A percentile compares a stretch with the other conserved stretches of the same genome.
Evolutionary conservation across 2,329 filamentous ascomycete genomes (phyloP).

Genomic region (Byssoonygena ceratinophila): DNA sequence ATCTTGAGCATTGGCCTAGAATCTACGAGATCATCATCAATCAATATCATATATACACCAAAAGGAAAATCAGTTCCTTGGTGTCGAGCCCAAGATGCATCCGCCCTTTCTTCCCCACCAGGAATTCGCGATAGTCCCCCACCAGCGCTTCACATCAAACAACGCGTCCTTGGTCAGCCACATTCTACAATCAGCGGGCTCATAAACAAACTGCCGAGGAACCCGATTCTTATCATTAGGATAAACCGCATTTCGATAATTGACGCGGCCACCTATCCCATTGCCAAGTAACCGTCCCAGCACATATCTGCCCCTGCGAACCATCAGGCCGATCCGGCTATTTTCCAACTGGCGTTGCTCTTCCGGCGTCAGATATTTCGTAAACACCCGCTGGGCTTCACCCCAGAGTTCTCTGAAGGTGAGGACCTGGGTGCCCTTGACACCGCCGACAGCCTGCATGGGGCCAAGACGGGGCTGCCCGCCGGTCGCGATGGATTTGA

Average conservation of each 20-base stretch:
- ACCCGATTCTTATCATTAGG: conserved; percentile 34
- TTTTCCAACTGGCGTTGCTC: conserved; percentile 9
- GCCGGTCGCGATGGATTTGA: conserved; percentile 50
- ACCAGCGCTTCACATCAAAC: conserved; percentile 42
- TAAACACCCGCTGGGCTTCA: conserved; percentile 7
- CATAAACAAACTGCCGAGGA: conserved; percentile 51
- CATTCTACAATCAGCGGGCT: conserved; percentile 51
- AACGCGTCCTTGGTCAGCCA: conserved; percentile 49
- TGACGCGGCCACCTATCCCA: conserved; percentile 30
- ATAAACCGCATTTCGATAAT: conserved; percentile 38
- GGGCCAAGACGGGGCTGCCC: conserved; percentile 45
- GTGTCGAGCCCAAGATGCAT: conserved; percentile 22
- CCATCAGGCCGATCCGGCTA: conserved; percentile 12
- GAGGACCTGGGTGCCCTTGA: conserved; percentile 42
- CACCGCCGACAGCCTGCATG: conserved; percentile 56
- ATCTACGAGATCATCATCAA: too few species aligned
- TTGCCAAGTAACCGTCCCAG: conserved; percentile 7
- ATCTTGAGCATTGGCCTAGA: too few species aligned
- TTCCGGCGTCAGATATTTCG: conserved; percentile 2
- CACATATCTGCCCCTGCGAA: conserved; percentile 10
- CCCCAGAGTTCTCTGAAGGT: conserved; percentile 23
- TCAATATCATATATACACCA: too few species aligned
- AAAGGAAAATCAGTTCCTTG: neutral
- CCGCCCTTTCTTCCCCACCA: conserved; percentile 30
- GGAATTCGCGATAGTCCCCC: conserved; percentile 38